A percentile compares a stretch with the other conserved stretches of the same genome.
These are phyloP conservation scores for Desmodesmus armatus DNA, from an alignment of 139 green algal genomes.

Conservation along the genomic window DNA sequence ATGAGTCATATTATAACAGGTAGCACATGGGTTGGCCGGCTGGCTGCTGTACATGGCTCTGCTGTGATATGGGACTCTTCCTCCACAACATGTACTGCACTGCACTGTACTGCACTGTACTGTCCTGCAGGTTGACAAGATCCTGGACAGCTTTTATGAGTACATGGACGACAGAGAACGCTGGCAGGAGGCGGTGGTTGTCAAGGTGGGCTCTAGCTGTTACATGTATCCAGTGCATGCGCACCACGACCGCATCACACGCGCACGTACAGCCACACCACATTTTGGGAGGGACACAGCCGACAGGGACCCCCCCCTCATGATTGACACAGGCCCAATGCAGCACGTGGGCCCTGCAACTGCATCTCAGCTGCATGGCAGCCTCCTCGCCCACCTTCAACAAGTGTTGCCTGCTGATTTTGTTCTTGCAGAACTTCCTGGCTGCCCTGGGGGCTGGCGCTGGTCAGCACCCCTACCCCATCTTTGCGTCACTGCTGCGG, in stretches of 20 bases:
- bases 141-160: slow-evolving; percentile 34
- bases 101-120: too few relatives aligned
- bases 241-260: too few relatives aligned
- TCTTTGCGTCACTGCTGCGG: slow-evolving; percentile 42
- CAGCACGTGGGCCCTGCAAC: not conserved
- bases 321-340: not conserved
- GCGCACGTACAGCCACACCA: too few relatives aligned
- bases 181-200: slow-evolving; percentile 12
- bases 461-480: slow-evolving; percentile 36
- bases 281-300: too few relatives aligned
- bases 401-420: not conserved
- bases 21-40: too few relatives aligned
- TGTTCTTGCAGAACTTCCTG: slow-evolving; percentile 6
- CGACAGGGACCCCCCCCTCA: not conserved
- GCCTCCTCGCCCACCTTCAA: not conserved
- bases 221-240: too few relatives aligned
- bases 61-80: too few relatives aligned
- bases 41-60: too few relatives aligned
- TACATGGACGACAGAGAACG: slow-evolving; percentile 36
- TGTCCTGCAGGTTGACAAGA: slow-evolving; percentile 41
- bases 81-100: too few relatives aligned
- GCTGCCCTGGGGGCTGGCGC: not conserved
- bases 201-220: slow-evolving; percentile 44
- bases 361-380: not conserved
- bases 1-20: too few relatives aligned